Evolutionary conservation across 2,329 filamentous ascomycete species (phyloP).

Genomic region (Pseudogymnoascus pannorum): DNA sequence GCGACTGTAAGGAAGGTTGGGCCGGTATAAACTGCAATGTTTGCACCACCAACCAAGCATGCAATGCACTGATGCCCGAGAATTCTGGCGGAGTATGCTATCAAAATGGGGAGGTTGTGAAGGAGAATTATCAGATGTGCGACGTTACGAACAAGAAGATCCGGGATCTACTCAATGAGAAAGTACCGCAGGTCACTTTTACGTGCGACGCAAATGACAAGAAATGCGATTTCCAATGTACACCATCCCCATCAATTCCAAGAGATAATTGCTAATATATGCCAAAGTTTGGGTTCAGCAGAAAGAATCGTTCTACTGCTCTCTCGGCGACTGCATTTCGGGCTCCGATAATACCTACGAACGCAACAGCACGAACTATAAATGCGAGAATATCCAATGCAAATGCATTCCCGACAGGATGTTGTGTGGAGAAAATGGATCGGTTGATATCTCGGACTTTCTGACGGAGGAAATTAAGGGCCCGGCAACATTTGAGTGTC

Average conservation of each 20-base stretch:
- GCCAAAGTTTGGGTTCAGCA: constrained; percentile 83
- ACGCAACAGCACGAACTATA: constrained; percentile 76
- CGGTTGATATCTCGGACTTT: constrained; percentile 88
- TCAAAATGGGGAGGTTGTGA: constrained; percentile 79
- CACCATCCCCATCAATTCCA: constrained; percentile 26
- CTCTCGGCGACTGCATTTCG: constrained; percentile 73
- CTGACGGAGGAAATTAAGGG: constrained; percentile 75
- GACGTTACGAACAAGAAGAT: constrained; percentile 97
- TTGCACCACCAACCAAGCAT: constrained; percentile 75
- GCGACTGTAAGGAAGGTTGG: constrained; percentile 90
- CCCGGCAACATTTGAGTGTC: constrained; percentile 75
- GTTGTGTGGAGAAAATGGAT: constrained; percentile 86
- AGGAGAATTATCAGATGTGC: constrained; percentile 96
- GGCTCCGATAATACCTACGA: constrained; percentile 58
- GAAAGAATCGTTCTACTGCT: constrained; percentile 92
- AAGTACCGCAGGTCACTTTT: constrained; percentile 90
- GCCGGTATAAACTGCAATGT: constrained; percentile 97
- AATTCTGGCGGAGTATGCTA: constrained; percentile 84
- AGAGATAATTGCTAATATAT: constrained; percentile 17
- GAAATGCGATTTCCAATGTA: constrained; percentile 92
- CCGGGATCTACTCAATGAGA: constrained; percentile 71
- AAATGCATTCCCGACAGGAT: constrained; percentile 85
- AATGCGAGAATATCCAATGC: constrained; percentile 78
- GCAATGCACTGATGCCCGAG: constrained; percentile 79
- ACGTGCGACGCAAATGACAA: constrained; percentile 69